phyloP scores from a whole-genome alignment of 202 grass and related monocot genomes.

The Panicum virgatum region DNA sequence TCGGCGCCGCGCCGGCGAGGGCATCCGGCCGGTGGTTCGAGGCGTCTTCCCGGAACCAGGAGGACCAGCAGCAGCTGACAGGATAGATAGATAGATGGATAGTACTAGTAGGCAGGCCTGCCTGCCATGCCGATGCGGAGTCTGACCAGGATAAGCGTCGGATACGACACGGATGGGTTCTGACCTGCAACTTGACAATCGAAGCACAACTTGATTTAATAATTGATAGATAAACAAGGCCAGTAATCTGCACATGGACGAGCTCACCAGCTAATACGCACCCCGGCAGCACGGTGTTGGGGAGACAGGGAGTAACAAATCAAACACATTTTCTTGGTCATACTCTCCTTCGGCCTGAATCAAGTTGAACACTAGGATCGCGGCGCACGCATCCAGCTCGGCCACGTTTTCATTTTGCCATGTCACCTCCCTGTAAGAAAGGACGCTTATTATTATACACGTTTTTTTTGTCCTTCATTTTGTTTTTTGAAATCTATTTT shows the following conservation, averaged over 20 bases:
- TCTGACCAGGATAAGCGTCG: conserved; percentile 48
- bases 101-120: background rate
- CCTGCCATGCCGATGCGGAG: conserved; percentile 32
- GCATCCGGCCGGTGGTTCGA: conserved; percentile 13
- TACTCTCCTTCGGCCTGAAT: conserved; percentile 1
- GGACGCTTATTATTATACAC: background rate
- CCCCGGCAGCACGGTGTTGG: background rate
- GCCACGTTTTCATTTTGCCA: conserved; percentile 10
- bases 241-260: conserved; percentile 29
- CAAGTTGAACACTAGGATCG: conserved; percentile 39
- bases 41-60: background rate
- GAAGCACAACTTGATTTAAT: too few relatives aligned
- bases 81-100: background rate
- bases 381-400: conserved; percentile 39
- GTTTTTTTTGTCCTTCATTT: too few relatives aligned
- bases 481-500: too few relatives aligned
- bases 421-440: background rate
- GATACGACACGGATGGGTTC: conserved; percentile 8
- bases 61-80: background rate
- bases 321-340: conserved; percentile 12
- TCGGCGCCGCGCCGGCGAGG: conserved; percentile 10
- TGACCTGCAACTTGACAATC: background rate
- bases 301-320: too few relatives aligned
- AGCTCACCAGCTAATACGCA: background rate
- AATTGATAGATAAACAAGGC: background rate